Base-by-base conservation (phyloP, 352 stramenopile species). In the Elongisporangium undulatum region DNA sequence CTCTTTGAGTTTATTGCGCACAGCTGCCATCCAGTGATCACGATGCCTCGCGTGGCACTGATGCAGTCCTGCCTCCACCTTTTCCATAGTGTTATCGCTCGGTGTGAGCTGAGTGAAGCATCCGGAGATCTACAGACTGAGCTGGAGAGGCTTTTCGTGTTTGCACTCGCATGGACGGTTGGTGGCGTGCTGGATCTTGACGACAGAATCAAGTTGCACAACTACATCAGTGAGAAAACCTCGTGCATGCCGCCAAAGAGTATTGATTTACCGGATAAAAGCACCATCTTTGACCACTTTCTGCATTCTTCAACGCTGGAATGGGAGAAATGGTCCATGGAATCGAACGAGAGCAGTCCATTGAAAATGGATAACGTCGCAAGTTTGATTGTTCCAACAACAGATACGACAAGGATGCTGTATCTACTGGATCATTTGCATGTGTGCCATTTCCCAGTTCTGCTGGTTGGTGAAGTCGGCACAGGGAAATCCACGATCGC, bases 201-300 rank as follows among this genome's bases (percentile, higher is more conserved):
- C 39, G 88, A 97, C 55, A 75, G 89, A 4, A 23, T 63, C 13
- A 87, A 84, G 53, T 69, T 96, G 48, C 81, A 95, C 60, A 63
- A 75, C 29, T 95, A 90, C 63, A 55, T 97, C 20, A 64, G 59
- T 38, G 64, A 81, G 50, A 77, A 72, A 13, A 41, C 29, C 1
- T 41, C 29, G 29, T 6, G 29, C 29, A 41, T 41, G 29, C 29
- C 29, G 9, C 29, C 29, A 41, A 41, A 41, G 29, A 41, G 9
- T 9, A 9, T 9, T 41, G 29, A 41, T 15, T 4, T 9, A 15
- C 29, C 29, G 8, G 29, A 41, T 41, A 41, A 41, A 41, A 41
- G 29, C 53, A 97, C 89, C 19, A 84, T 98, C 38, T 98, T 97
- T 55, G 94, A 98, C 49, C 96, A 92, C 62, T 92, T 87, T 24